Evolutionary conservation across 768 basidiomycete species (phyloP).

Genomic region (Crucibulum laeve): DNA sequence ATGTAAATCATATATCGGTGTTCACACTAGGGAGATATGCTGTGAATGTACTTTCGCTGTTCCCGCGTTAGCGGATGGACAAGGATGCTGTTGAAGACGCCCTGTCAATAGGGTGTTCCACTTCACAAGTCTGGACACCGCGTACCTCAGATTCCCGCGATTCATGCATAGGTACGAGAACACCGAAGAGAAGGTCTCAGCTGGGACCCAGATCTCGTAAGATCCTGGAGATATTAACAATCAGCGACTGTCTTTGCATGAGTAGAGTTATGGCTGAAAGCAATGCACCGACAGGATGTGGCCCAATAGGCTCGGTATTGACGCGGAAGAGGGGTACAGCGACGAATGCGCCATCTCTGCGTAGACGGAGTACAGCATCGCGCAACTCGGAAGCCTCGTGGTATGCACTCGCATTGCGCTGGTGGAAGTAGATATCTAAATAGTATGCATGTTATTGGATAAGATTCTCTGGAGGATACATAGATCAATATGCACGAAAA

Average conservation of each 20-base stretch:
- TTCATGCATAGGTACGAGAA: constrained; percentile 73
- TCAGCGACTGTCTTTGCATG: neutral
- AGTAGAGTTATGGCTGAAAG: neutral
- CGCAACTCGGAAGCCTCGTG: constrained; percentile 63
- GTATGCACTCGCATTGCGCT: constrained; percentile 57
- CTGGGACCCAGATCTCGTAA: constrained; percentile 79
- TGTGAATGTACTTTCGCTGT: constrained; percentile 35
- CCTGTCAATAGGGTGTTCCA: neutral
- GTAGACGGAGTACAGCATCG: constrained; percentile 65
- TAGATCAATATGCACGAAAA: constrained; percentile 48
- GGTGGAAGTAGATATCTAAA: constrained; percentile 77
- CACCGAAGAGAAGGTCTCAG: constrained; percentile 69
- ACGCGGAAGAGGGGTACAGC: constrained; percentile 75
- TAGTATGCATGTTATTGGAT: neutral
- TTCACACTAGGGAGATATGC: neutral
- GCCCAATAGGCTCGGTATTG: constrained; percentile 64
- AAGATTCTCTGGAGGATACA: constrained; percentile 1
- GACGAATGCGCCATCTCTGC: constrained; percentile 74
- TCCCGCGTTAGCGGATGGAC: constrained; percentile 74
- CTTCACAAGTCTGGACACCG: neutral
- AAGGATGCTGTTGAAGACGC: constrained; percentile 45
- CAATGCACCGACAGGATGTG: constrained; percentile 68
- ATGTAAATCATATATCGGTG: neutral
- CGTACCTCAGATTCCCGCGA: constrained; percentile 63
- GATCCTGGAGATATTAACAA: constrained; percentile 43